A percentile compares a stretch with the other conserved stretches of the same genome.
phyloP scores from a whole-genome alignment of 495 filamentous ascomycete species.

The Penicillium coprophilum region DNA sequence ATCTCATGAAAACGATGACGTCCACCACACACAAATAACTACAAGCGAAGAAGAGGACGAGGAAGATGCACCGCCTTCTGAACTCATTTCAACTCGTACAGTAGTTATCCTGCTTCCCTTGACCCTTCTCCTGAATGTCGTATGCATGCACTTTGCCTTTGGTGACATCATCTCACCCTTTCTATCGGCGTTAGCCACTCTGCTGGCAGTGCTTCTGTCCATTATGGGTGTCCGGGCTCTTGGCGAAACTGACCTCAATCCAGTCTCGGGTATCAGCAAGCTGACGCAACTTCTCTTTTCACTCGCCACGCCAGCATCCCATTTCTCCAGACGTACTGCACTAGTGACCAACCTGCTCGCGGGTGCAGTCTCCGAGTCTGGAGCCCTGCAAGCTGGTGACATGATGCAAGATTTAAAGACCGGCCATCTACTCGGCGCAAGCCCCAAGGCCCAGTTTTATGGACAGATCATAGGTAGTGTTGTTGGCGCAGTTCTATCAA shows the following conservation, averaged over 20 bases:
- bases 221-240: conserved; percentile 95
- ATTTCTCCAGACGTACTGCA: conserved; percentile 57
- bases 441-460: conserved; percentile 93
- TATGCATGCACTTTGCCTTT: conserved; percentile 78
- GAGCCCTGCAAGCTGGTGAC: conserved; percentile 92
- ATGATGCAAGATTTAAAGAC: conserved; percentile 99
- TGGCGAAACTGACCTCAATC: conserved; percentile 95
- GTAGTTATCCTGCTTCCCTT: conserved; percentile 72
- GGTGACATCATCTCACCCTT: conserved; percentile 56
- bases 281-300: conserved; percentile 94
- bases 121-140: conserved; percentile 76
- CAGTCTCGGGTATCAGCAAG: conserved; percentile 95
- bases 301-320: conserved; percentile 75
- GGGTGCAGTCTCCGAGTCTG: conserved; percentile 84
- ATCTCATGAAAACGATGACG: conserved; percentile 8
- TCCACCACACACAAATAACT: conserved; percentile 9
- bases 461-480: conserved; percentile 90
- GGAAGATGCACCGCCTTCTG: conserved; percentile 77
- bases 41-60: conserved; percentile 48
- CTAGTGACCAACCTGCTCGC: conserved; percentile 92
- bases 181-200: conserved; percentile 78
- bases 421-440: conserved; percentile 86
- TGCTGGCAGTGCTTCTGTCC: conserved; percentile 83
- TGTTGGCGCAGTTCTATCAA: conserved; percentile 83
- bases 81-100: conserved; percentile 72